Evolutionary conservation across 2,329 filamentous ascomycete genomes (phyloP), one percentile per base, ranked within the genome.

Genomic region (Karstenula rhodostoma): DNA sequence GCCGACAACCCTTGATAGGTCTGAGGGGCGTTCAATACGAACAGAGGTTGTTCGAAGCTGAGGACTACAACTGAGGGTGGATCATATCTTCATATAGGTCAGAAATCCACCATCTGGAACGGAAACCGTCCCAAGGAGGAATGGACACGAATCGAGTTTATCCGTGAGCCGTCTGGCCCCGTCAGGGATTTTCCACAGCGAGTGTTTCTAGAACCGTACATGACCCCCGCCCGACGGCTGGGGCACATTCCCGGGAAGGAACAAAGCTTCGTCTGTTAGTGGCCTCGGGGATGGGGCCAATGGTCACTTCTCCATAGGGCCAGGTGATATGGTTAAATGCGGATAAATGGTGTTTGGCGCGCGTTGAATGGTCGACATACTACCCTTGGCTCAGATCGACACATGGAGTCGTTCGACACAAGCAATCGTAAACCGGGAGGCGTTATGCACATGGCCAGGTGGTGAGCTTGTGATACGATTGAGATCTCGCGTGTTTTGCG

Each of bases 141-240:
- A 55, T 55, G 13, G 52, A 42, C 52, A 55, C 19, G 25, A 55
- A 55, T 55, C 52, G 52, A 60, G 37, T 64, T 68, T 68, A 68
- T 55, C 66, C 66, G 66, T 64, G 35, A 42, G 59, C 61, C 61
- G 52, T 60, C 59, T 59, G 27, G 63, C 58, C 59, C 8, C 57
- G 56, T 48, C 56, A 59, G 54, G 53, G 56, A 46, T 56, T 56
- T 25, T 29, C 37, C 29, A 43, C 55, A 56, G 3, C 23, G 29
- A 60, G 58, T 51, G 53, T 58, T 67, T 66, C 63, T 53, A 60
- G 65, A 67, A 66, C 59, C 55, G 57, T 59, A 56, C 32, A 59
- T 51, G 22, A 54, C 59, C 57, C 53, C 44, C 22, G 59, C 43
- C 44, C 44, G 42, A 23, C 32, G 42, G 15, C 37, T 40, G 37